A percentile compares a stretch with the other conserved stretches of the same genome.
These are phyloP conservation scores for Prunella vulgaris DNA, from an alignment of 257 asterid genomes.

Conservation along the genomic window DNA sequence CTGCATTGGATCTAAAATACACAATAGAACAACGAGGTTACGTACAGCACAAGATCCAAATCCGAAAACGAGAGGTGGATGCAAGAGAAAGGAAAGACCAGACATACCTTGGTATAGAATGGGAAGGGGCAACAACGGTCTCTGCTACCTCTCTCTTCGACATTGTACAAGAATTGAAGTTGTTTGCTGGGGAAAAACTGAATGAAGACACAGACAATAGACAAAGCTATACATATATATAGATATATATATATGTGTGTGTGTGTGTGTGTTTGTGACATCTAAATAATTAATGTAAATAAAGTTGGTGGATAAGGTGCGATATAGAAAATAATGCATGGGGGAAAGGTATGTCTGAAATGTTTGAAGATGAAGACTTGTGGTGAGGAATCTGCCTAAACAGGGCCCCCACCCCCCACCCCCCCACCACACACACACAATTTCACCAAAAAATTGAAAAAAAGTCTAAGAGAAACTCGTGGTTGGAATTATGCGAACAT, in stretches of 20 bases:
- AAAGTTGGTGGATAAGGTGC: slow-evolving; percentile 16
- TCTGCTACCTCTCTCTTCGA: slow-evolving; percentile 21
- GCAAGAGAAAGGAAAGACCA: too few relatives aligned
- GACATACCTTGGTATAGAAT: slow-evolving; percentile 35
- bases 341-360: slow-evolving; percentile 13
- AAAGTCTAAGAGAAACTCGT: neutral
- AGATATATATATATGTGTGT: neutral
- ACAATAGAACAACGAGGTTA: too few relatives aligned
- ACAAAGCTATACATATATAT: neutral
- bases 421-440: too few relatives aligned
- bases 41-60: too few relatives aligned
- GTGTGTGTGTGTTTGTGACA: too few relatives aligned
- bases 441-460: too few relatives aligned
- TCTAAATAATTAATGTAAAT: neutral
- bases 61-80: too few relatives aligned
- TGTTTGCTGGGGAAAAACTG: neutral
- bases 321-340: slow-evolving; percentile 7
- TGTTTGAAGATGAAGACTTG: neutral
- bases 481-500: neutral
- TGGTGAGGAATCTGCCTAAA: slow-evolving; percentile 15
- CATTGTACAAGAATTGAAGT: slow-evolving; percentile 11
- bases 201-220: neutral
- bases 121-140: slow-evolving; percentile 24
- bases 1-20: too few relatives aligned
- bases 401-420: neutral